phyloP scores from a whole-genome alignment of 805 yeast genomes.

The Candida ficus region DNA sequence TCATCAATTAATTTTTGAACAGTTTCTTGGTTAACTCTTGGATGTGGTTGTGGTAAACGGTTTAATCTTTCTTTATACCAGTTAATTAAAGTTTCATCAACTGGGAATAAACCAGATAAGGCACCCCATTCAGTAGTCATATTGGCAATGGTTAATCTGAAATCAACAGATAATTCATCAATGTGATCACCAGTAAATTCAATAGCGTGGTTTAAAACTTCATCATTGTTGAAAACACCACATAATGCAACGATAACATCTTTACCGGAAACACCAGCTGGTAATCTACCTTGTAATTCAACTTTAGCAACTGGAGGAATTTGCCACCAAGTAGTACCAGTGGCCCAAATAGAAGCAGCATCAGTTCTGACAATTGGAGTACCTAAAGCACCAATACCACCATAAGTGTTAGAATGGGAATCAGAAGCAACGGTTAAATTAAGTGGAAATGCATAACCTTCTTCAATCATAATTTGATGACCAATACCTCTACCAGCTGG shows the following conservation, averaged over 20 bases:
- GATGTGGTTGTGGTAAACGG: constrained; percentile 64
- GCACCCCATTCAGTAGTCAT: constrained; percentile 99
- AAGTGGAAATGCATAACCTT: constrained; percentile 95
- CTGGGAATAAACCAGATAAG: constrained; percentile 94
- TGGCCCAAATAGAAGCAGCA: constrained; percentile 99
- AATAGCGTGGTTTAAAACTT: constrained; percentile 89
- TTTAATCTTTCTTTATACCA: constrained; percentile 69
- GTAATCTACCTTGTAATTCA: constrained; percentile 75
- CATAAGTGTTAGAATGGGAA: constrained; percentile 96
- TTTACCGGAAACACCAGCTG: constrained; percentile 88
- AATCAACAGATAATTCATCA: constrained; percentile 64
- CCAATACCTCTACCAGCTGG: constrained; percentile 99
- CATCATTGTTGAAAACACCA: constrained; percentile 88
- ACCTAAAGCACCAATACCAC: constrained; percentile 94
- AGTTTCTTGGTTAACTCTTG: constrained; percentile 67
- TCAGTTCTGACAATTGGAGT: constrained; percentile 98
- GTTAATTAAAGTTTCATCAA: constrained; percentile 68
- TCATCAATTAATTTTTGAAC: constrained; percentile 47
- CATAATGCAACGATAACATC: constrained; percentile 96
- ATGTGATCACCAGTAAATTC: constrained; percentile 88
- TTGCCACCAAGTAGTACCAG: constrained; percentile 99
- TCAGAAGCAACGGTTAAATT: constrained; percentile 95
- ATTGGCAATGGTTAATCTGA: constrained; percentile 88
- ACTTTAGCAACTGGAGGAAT: constrained; percentile 98
- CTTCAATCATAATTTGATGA: constrained; percentile 98